Evolutionary conservation across 2,329 filamentous ascomycete genomes (phyloP).

Genomic region (Fusarium acutatum): DNA sequence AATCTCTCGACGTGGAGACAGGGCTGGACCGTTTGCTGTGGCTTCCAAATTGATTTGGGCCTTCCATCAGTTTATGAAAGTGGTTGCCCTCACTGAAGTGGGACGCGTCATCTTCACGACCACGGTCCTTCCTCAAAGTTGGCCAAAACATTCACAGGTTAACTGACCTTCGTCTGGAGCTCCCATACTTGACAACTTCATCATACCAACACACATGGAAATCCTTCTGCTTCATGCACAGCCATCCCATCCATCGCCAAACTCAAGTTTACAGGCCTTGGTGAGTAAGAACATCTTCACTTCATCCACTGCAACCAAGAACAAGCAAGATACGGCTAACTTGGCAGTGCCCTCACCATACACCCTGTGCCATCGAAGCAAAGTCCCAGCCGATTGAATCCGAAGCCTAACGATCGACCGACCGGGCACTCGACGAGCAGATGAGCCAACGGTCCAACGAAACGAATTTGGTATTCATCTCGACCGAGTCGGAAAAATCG

Average conservation of each 20-base stretch:
- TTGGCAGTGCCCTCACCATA: not conserved
- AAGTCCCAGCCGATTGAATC: not conserved
- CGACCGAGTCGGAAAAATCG: not conserved
- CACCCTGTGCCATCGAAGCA: not conserved
- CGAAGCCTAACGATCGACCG: not conserved
- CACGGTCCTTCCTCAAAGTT: not conserved
- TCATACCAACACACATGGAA: not conserved
- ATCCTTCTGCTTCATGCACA: not conserved
- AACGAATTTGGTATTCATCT: not conserved
- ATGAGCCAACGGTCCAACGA: not conserved
- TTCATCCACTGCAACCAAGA: not conserved
- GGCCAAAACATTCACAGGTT: not conserved
- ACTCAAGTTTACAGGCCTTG: not conserved
- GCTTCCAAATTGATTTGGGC: not conserved
- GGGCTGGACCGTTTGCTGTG: not conserved
- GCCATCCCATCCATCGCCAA: not conserved
- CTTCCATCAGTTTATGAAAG: fast-evolving
- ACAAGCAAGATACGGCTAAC: not conserved
- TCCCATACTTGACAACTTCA: not conserved
- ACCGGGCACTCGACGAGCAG: not conserved
- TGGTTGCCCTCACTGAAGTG: not conserved
- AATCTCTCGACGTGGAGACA: fast-evolving
- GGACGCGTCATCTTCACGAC: not conserved
- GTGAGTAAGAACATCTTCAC: not conserved
- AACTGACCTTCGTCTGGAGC: not conserved